Evolutionary conservation across 495 filamentous ascomycete species (phyloP), one percentile per base, ranked within the genome.

Genomic region (Aspergillus heteromorphus): DNA sequence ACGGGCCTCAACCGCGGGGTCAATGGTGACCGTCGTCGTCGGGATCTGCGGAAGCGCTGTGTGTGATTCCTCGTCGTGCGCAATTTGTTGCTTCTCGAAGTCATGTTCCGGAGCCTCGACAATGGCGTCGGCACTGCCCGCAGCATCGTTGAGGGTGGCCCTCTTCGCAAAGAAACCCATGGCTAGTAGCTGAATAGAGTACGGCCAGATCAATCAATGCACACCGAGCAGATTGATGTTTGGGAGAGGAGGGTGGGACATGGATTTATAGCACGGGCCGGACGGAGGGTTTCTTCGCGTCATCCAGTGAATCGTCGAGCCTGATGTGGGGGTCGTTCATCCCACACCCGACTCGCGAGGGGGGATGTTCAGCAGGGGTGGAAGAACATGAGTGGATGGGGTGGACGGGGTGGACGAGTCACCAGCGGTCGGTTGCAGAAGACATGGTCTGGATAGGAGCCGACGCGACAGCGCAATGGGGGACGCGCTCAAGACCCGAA

Each of bases 1-100:
- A n/a, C 73, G 65, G 48, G 67, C 75, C 65, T 88, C 85, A 16
- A 82, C 49, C 9, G 64, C 75, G 4, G 82, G 73, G 51, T 83
- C 75, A 48, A 84, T 75, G 14, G 42, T 4, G 27, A 65, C 31
- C 17, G 48, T 13, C 9, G 56, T 25, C 14, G 51, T 41, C 5
- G 58, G 50, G 7, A 59, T 58, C 17, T 65, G 59, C 30, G 53
- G 57, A 17, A 66, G 55, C 2, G 57, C 62, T 9, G 54, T 63
- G 19, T 60, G 49, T 0, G 34, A 30, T n/a, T 62, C 53, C 54
- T 72, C 66, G 5, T 63, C 31, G 31, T 68, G 65, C 7, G 54
- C 49, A 13, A 64, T 62, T 0, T 62, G 29, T 17, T 65, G 55
- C 49, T 74, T 75, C 29, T 75, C 71, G 8, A 69, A 45, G 63